Conservation (phyloP, 148 eudicot species). For the Camellia granthamiana region DNA sequence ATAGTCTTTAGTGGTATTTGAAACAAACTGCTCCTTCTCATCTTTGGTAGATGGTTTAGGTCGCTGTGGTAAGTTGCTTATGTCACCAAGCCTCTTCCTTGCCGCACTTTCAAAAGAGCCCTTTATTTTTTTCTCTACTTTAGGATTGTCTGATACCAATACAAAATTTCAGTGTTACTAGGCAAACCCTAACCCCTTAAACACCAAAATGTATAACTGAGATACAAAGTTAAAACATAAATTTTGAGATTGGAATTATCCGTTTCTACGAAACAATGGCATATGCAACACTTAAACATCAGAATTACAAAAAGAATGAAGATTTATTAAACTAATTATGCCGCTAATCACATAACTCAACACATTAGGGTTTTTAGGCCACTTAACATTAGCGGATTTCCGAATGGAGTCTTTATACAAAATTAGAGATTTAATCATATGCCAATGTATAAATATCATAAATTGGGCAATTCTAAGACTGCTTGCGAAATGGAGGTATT, state of each 20-base stretch:
- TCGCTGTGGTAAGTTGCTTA: conserved; percentile 35
- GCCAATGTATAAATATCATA: neutral
- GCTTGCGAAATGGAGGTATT: neutral
- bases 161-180: neutral
- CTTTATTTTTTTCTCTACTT: conserved; percentile 14
- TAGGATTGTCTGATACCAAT: conserved; percentile 24
- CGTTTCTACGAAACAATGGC: neutral
- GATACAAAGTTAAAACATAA: neutral
- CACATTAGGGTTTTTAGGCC: conserved; percentile 4
- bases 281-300: too few species aligned
- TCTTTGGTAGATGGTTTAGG: conserved; percentile 15
- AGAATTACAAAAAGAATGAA: too few species aligned
- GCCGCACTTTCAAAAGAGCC: conserved; percentile 15
- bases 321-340: neutral
- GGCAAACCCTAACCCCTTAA: neutral
- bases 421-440: neutral
- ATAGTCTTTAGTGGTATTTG: conserved; percentile 22
- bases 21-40: conserved; percentile 20
- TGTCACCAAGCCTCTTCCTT: conserved; percentile 40
- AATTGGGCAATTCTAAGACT: neutral
- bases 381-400: neutral
- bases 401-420: neutral
- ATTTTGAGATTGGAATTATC: neutral
- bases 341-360: neutral
- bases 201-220: neutral